A percentile compares a stretch with the other conserved stretches of the same genome.
Evolutionary conservation across 2,329 filamentous ascomycete genomes (phyloP).

Genomic region (Fusarium proliferatum): DNA sequence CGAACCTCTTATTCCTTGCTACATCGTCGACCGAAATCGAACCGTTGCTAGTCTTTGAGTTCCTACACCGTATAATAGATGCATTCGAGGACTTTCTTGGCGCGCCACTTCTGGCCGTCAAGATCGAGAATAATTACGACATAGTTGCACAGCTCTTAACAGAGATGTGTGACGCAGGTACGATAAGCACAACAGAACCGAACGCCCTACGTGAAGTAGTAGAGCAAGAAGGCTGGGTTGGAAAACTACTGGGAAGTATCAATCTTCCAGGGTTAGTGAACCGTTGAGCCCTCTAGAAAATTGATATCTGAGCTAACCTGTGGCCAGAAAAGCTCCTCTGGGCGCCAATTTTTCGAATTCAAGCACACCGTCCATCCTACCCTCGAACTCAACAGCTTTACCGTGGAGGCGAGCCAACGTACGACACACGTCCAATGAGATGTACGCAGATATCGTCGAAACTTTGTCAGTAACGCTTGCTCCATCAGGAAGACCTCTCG

Average conservation of each 20-base stretch:
- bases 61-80: slow-evolving; percentile 92
- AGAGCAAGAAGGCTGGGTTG: slow-evolving; percentile 90
- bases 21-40: slow-evolving; percentile 89
- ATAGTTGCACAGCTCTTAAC: slow-evolving; percentile 91
- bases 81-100: slow-evolving; percentile 94
- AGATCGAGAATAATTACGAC: slow-evolving; percentile 92
- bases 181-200: slow-evolving; percentile 89
- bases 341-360: slow-evolving; percentile 53
- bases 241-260: slow-evolving; percentile 88
- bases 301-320: slow-evolving; percentile 15
- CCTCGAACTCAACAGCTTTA: slow-evolving; percentile 66
- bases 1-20: slow-evolving; percentile 85
- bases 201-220: slow-evolving; percentile 93
- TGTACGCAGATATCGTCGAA: slow-evolving; percentile 96
- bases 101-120: slow-evolving; percentile 83
- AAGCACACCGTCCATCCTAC: slow-evolving; percentile 53
- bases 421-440: slow-evolving; percentile 93
- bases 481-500: slow-evolving; percentile 87
- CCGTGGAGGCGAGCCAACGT: slow-evolving; percentile 95
- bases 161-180: slow-evolving; percentile 96
- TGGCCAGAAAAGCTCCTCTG: slow-evolving; percentile 55
- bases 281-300: neutral
- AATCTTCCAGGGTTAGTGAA: slow-evolving; percentile 76
- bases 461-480: slow-evolving; percentile 88
- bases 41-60: slow-evolving; percentile 90